These are phyloP conservation scores for Kurtzmaniella cleridarum DNA, from an alignment of 805 yeast genomes.

Conservation along the genomic window DNA sequence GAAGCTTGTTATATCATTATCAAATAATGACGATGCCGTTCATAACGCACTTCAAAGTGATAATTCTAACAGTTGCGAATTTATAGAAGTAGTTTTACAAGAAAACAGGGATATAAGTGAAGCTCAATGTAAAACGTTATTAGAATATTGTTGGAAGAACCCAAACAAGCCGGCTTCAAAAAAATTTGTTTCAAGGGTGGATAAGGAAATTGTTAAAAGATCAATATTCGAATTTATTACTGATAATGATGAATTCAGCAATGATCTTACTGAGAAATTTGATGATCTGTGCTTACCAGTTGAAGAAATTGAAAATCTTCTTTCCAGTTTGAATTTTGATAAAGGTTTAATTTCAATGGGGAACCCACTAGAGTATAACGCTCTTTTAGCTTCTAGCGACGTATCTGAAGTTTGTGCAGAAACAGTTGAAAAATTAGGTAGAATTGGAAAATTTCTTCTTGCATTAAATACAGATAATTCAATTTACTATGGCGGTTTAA, in stretches of 20 bases:
- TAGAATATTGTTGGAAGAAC: conserved; percentile 2
- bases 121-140: neutral
- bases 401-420: neutral
- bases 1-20: conserved; percentile 13
- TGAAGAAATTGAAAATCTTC: conserved; percentile 18
- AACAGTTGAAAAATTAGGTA: neutral
- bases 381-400: conserved; percentile 20
- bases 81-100: conserved; percentile 4
- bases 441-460: conserved; percentile 1
- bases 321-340: conserved; percentile 11
- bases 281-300: conserved; percentile 10
- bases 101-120: neutral
- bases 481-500: neutral
- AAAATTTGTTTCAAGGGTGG: neutral
- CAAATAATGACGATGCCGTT: conserved; percentile 12
- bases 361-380: conserved; percentile 41
- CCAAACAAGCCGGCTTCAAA: neutral
- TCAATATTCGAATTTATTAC: neutral
- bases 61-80: conserved; percentile 6
- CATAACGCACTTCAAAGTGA: conserved; percentile 13
- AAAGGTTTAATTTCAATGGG: conserved; percentile 35
- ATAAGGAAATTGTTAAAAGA: neutral
- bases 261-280: neutral
- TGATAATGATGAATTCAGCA: neutral
- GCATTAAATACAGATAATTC: neutral